A percentile compares a stretch with the other conserved stretches of the same genome.
phyloP scores from a whole-genome alignment of 164 flowering plant species.

The Magnolia kwangsiensis region DNA sequence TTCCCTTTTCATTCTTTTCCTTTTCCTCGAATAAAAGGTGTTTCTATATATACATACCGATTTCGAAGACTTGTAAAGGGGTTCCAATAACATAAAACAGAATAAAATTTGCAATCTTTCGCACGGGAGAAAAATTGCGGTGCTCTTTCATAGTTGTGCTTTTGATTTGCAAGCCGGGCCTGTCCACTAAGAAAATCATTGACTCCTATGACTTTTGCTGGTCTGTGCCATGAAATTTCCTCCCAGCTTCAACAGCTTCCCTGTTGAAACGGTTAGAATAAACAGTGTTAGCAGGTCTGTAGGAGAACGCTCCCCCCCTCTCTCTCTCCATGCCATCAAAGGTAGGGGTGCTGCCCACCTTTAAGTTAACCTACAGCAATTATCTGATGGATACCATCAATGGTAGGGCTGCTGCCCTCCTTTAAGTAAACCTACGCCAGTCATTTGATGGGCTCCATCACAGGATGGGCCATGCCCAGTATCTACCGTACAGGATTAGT shows the following conservation, averaged over 20 bases:
- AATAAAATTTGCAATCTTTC: not conserved
- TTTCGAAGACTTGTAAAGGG: not conserved
- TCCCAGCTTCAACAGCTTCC: constrained; percentile 95
- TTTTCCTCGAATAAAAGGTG: not conserved
- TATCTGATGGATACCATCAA: no score
- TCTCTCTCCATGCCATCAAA: no score
- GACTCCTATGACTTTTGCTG: constrained; percentile 20
- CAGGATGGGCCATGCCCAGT: no score
- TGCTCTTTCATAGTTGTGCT: not conserved
- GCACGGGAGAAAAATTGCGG: not conserved
- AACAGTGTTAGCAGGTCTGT: not conserved
- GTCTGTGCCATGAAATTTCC: constrained; percentile 59
- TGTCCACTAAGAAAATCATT: not conserved
- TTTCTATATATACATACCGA: not conserved
- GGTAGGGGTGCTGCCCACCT: no score
- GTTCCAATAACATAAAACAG: not conserved
- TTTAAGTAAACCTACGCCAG: no score
- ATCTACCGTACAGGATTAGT: no score
- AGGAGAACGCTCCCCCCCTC: no score
- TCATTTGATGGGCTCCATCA: no score
- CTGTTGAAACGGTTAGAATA: constrained; percentile 27
- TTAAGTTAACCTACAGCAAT: no score
- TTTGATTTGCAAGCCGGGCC: not conserved
- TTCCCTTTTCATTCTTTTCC: no score
- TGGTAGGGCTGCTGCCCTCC: no score